A percentile compares a stretch with the other conserved stretches of the same genome.
Evolutionary conservation across 2,329 filamentous ascomycete genomes (phyloP).

Genomic region (Aspergillus hortae): DNA sequence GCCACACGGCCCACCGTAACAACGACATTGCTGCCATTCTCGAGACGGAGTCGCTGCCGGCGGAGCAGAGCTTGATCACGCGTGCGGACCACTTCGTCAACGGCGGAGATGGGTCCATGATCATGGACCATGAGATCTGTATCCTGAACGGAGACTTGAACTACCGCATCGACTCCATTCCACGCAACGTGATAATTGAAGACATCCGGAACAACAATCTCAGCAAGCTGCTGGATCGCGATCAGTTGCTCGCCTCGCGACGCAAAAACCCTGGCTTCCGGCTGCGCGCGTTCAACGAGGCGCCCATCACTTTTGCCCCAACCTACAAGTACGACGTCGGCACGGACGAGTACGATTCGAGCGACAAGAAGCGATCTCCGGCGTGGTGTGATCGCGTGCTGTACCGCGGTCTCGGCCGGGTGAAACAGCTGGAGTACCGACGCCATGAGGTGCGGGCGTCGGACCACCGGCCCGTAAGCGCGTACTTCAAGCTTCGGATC

Average conservation of each 20-base stretch:
- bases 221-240: slow-evolving; percentile 80
- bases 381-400: slow-evolving; percentile 95
- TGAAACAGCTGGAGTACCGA: slow-evolving; percentile 83
- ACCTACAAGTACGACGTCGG: slow-evolving; percentile 99
- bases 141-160: slow-evolving; percentile 95
- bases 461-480: slow-evolving; percentile 90
- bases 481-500: slow-evolving; percentile 73
- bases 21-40: slow-evolving; percentile 89
- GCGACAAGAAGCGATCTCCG: slow-evolving; percentile 88
- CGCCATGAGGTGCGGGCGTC: slow-evolving; percentile 87
- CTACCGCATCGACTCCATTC: slow-evolving; percentile 97
- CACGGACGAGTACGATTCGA: slow-evolving; percentile 88
- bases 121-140: slow-evolving; percentile 96
- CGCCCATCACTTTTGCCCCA: slow-evolving; percentile 84
- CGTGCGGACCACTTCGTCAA: slow-evolving; percentile 78
- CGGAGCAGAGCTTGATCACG: slow-evolving; percentile 62
- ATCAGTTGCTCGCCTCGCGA: slow-evolving; percentile 85
- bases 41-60: slow-evolving; percentile 70
- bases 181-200: slow-evolving; percentile 84
- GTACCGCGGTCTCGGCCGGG: slow-evolving; percentile 75
- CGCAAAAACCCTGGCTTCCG: slow-evolving; percentile 88
- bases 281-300: slow-evolving; percentile 84
- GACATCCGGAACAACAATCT: slow-evolving; percentile 80
- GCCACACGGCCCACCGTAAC: slow-evolving; percentile 84
- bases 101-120: slow-evolving; percentile 92